Base-by-base conservation (phyloP, 441 rosid genomes). In the Populus hybrid region DNA sequence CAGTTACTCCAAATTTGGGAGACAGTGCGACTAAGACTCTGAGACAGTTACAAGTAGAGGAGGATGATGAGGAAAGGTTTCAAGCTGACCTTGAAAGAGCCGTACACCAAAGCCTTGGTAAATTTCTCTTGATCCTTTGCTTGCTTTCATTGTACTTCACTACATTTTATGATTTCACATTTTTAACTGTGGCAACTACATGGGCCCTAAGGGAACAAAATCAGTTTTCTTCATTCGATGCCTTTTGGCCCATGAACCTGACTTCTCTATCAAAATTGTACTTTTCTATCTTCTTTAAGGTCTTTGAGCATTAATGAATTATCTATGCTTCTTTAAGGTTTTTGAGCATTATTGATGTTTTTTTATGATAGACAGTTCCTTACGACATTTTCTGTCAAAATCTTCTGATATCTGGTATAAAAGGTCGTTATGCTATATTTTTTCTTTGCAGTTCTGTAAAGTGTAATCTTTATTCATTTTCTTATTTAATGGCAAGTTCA, bases 101-200 rank as follows among this genome's bases (percentile, higher is more conserved):
- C 53, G 90, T 92, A 63, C 90, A 86, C 73, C 98, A 95, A 87
- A 94, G 97, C 85, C 97, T 95, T 74, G 98, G 99, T 95, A 90
- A 82, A 50, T 59, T 75, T 73, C 63, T 77, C 24, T 69, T 77
- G 57, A 64, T 75, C 74, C 57, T 77, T 34, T 70, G 16, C 18
- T 72, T 23, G 36, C 35, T 32, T 75, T 67, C 36, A 74, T 75
- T 18, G 63, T 79, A 46, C 59, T 32, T 7, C 66, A 53, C 67
- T 80, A 72, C 67, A 73, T 36, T 75, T 76, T 72, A 42, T 74
- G 26, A 42, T 65, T 34, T 2, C 28, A 26, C 68, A 26, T 36
- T 74, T 57, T 70, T 19, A 72, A 76, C 14, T 68, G 19, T 67
- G 30, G 42, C 50, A 32, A 75, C 18, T 16, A 28, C 65, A 78